Base-by-base conservation (phyloP, 176 grass and related monocot species). In the Oryza brachyantha region DNA sequence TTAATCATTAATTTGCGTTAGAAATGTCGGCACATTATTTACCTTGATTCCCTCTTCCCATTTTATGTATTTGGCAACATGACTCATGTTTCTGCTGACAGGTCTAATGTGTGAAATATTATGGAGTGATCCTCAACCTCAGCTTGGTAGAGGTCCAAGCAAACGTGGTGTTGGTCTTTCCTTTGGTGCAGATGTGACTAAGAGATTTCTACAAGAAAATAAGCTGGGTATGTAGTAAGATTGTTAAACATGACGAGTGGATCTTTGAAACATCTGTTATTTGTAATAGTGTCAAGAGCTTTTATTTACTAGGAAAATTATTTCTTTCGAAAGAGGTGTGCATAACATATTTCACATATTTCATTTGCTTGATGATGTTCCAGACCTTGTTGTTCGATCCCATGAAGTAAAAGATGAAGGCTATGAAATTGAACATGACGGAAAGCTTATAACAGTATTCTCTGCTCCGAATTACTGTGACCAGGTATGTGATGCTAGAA, bases 391-490 rank as follows among this genome's bases (percentile, higher is more conserved):
- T 86, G 92, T 98, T 68, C 92, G 88, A 74, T 95, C 92, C 16
- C 96, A 99, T 66, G 90, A 99, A 85, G 92, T 99, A 26, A 99
- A 99, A 81, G 52, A 57, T 24, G 52, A 57, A 57, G 52, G 96
- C 11, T 87, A 93, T 81, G 96, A 99, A 87, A 76, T 91, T 63
- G 90, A 93, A 79, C 96, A 99, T 83, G 90, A 93, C 43, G 96
- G 92, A 65, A 95, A 99, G 68, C 92, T 95, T 79, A 95, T 99
- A 57, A 95, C 96, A 7, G 92, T 99, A 8, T 95, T 99, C 84
- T 57, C 52, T 72, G 96, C 96, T 52, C 48, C 48, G 5, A 21
- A 52, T 52, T 52, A 98, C 77, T 99, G 96, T 72, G 96, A 99
- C 65, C 92, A 95, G 92, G 96, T 99, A 85, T 46, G 34, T 65